Conservation (phyloP, 225 moss, liverwort and hornwort species). For the Sphagnum contortum region DNA sequence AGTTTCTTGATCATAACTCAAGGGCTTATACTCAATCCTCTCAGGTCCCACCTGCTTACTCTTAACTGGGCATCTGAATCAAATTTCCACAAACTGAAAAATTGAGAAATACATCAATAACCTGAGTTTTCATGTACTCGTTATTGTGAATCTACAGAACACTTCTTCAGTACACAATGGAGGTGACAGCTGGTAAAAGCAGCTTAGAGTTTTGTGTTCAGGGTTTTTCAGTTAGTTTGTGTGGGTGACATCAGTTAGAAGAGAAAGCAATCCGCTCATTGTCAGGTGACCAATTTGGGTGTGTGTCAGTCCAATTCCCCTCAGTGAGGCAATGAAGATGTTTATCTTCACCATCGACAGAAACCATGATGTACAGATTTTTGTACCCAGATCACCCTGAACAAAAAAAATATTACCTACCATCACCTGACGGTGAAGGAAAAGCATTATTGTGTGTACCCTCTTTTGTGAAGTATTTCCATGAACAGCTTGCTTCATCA, state of each 20-base stretch:
- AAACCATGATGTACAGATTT: conserved; percentile 82
- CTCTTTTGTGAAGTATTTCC: conserved; percentile 31
- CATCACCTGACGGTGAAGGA: conserved; percentile 70
- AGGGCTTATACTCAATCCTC: no score
- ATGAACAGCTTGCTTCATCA: conserved; percentile 9
- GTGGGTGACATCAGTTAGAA: conserved; percentile 47
- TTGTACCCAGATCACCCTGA: conserved; percentile 59
- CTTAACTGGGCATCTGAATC: no score
- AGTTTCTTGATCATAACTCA: no score
- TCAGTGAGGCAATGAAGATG: conserved; percentile 54
- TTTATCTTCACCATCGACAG: conserved; percentile 58
- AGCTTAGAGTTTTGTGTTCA: no score
- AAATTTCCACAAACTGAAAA: no score
- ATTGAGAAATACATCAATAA: no score
- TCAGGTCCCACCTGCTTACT: no score
- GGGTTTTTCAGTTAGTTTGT: no score
- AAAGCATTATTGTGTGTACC: conserved; percentile 65
- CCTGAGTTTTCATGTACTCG: no score
- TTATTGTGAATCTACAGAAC: no score
- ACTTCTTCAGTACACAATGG: no score
- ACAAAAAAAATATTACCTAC: conserved; percentile 65
- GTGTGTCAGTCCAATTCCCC: conserved; percentile 53
- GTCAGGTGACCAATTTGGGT: conserved; percentile 72
- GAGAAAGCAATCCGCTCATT: conserved; percentile 75
- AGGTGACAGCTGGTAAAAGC: no score